phyloP scores from a whole-genome alignment of 495 filamentous ascomycete species.

The Neurospora hispaniola region DNA sequence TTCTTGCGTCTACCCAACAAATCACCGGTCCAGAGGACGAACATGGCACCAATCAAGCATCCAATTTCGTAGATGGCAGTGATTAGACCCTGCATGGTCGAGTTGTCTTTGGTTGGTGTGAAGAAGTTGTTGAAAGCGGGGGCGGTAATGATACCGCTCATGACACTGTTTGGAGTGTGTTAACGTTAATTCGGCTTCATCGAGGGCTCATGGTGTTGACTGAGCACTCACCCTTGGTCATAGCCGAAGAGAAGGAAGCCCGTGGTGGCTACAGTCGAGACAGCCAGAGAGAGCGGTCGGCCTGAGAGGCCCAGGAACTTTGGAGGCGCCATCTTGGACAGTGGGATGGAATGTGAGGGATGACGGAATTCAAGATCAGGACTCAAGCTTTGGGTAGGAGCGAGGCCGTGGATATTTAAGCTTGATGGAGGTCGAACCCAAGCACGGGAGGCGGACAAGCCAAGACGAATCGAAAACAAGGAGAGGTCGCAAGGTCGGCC shows the following conservation, averaged over 20 bases:
- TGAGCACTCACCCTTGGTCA: conserved; percentile 39
- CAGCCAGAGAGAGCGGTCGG: conserved; percentile 47
- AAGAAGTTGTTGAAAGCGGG: conserved; percentile 61
- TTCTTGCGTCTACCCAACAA: conserved; percentile 50
- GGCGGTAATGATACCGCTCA: conserved; percentile 74
- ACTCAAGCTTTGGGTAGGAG: not conserved
- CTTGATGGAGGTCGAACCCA: not conserved
- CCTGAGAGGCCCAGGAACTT: conserved; percentile 54
- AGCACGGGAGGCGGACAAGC: not conserved
- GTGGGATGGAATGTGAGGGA: not conserved
- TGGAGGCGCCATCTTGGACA: conserved; percentile 28
- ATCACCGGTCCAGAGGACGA: conserved; percentile 59
- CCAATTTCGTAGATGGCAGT: conserved; percentile 80
- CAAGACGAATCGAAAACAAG: not conserved
- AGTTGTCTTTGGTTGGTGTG: conserved; percentile 50
- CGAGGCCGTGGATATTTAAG: not conserved
- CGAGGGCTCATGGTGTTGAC: not conserved
- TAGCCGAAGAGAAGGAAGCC: conserved; percentile 69
- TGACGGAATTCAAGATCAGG: not conserved
- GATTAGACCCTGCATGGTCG: conserved; percentile 68
- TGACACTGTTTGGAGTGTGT: conserved; percentile 25
- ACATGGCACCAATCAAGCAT: conserved; percentile 64
- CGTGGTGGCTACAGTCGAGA: conserved; percentile 60
- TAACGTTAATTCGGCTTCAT: not conserved
- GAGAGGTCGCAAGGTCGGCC: not conserved